These are phyloP conservation scores for Penicillium flavigenum DNA, from an alignment of 495 filamentous ascomycete genomes.

Conservation along the genomic window DNA sequence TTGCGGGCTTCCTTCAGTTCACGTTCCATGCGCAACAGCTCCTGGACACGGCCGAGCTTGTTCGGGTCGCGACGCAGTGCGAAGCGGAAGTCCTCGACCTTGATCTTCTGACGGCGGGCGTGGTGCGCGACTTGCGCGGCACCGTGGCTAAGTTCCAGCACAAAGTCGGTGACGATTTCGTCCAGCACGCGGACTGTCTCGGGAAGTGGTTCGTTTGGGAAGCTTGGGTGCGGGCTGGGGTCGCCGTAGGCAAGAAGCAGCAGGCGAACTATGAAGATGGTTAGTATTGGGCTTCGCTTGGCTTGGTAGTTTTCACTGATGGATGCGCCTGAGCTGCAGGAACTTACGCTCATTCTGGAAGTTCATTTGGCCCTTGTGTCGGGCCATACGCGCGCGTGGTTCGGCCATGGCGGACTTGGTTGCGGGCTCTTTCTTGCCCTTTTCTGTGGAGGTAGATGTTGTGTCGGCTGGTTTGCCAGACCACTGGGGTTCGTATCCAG, in stretches of 20 bases:
- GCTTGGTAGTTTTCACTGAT: neutral
- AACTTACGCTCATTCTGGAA: conserved; percentile 75
- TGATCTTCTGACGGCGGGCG: conserved; percentile 87
- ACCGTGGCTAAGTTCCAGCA: conserved; percentile 84
- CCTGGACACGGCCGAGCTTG: conserved; percentile 87
- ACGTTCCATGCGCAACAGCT: conserved; percentile 77
- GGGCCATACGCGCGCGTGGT: conserved; percentile 71
- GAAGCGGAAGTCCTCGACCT: conserved; percentile 96
- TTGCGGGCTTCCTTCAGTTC: conserved; percentile 75
- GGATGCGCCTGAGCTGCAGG: neutral
- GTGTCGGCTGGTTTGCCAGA: conserved; percentile 10
- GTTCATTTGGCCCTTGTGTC: conserved; percentile 88
- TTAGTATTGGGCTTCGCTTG: conserved; percentile 3
- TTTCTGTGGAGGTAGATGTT: conserved; percentile 1
- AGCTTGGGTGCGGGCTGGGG: conserved; percentile 45
- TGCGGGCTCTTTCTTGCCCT: neutral
- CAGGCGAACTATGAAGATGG: conserved; percentile 57
- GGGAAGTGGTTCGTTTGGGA: conserved; percentile 60
- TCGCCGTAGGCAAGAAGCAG: conserved; percentile 91
- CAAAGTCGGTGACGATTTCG: conserved; percentile 90
- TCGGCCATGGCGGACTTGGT: conserved; percentile 51
- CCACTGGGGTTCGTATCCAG: conserved; percentile 31
- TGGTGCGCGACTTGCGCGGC: conserved; percentile 79
- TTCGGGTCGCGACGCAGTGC: conserved; percentile 78
- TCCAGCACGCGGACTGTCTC: conserved; percentile 85